Conservation (phyloP, 2,329 filamentous ascomycete genomes). For the Monosporascus sp. region DNA sequence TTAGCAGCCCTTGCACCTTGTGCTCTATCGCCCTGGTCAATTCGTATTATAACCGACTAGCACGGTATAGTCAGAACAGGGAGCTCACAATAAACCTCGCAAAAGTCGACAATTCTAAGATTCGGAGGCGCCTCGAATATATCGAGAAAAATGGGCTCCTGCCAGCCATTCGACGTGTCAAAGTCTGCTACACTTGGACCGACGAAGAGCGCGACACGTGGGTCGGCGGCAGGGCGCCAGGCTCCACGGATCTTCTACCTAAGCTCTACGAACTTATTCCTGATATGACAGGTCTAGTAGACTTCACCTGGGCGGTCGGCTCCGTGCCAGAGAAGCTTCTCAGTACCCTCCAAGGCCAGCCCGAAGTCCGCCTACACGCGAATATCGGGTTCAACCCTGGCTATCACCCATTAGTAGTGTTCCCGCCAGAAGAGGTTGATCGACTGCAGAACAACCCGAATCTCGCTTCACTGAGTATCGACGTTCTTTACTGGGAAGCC, state of each 20-base stretch:
- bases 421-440: no score
- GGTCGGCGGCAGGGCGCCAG: not conserved
- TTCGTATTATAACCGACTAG: constrained; percentile 1
- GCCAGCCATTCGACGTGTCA: not conserved
- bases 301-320: not conserved
- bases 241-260: no score
- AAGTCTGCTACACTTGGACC: no score
- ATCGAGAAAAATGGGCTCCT: not conserved
- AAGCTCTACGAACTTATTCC: constrained; percentile 1
- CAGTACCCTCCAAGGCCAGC: constrained; percentile 1
- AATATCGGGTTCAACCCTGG: not conserved
- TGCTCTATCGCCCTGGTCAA: constrained; percentile 3
- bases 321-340: not conserved
- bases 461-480: constrained; percentile 1
- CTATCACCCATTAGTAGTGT: no score
- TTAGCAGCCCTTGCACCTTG: not conserved
- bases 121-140: not conserved
- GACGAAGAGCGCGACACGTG: not conserved
- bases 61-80: constrained; percentile 4
- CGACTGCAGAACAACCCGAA: not conserved
- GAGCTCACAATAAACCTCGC: not conserved
- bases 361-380: constrained; percentile 2
- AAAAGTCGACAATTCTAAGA: not conserved
- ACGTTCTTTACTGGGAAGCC: not conserved
- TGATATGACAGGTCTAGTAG: constrained; percentile 6